Evolutionary conservation across 768 basidiomycete genomes (phyloP), one percentile per base, ranked within the genome.

Genomic region (Nidula microcarpa): DNA sequence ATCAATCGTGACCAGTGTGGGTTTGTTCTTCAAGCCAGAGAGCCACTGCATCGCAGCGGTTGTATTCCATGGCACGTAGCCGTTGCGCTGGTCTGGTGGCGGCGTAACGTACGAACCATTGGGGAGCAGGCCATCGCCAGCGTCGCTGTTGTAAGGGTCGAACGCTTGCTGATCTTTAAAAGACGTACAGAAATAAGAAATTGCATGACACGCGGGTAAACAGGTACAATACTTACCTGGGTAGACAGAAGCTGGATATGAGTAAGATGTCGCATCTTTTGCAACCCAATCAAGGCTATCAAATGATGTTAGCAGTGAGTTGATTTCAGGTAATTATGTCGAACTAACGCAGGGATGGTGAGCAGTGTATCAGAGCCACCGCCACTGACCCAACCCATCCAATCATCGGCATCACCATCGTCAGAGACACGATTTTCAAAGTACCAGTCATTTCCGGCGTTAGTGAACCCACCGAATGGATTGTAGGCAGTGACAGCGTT

Each of bases 401-500:
- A 82, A 41, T 65, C 73, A 58, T 82, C 78, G 14, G 77, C 77
- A 53, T 63, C 63, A 14, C 76, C 77, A 53, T 63, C 62, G 50
- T 73, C 71, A 33, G 65, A 66, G n/a, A 55, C 68, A 16, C 80
- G 69, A 56, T 82, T 82, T 60, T 81, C 79, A 45, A 82, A 80
- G 61, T 71, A 82, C 80, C 80, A 82, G 55, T 82, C 80, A 35
- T 66, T 72, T 43, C 78, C 80, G 5, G 80, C 80, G 52, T 80
- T 80, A 3, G 78, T 80, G 57, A 79, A 80, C 17, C 68, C 69
- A 14, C 77, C 78, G 48, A 71, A 67, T 1, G 77, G 77, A 55
- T 81, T 81, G 61, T 81, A 81, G 4, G 80, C 76, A 4, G 79
- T 81, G 4, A 78, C 78, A 17, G 79, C 77, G 53, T 79, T 79